Evolutionary conservation across 2,329 filamentous ascomycete species (phyloP).

Genomic region (Hymenoscyphus fraxineus): DNA sequence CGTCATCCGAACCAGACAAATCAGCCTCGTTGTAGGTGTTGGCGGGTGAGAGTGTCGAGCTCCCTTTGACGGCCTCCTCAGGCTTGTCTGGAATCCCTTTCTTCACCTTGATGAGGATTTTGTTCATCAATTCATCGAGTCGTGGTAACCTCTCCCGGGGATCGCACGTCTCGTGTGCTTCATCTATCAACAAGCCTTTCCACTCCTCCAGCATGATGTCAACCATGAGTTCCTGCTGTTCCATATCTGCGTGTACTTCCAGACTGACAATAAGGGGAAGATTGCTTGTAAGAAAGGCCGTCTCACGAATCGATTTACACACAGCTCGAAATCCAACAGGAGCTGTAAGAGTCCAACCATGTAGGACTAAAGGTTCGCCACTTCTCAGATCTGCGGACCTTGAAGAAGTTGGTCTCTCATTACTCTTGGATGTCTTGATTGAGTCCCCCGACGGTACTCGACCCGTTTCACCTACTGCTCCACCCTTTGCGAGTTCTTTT

Average conservation of each 20-base stretch:
- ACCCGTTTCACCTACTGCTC: slow-evolving; percentile 18
- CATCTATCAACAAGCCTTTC: slow-evolving; percentile 68
- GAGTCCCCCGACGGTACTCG: slow-evolving; percentile 14
- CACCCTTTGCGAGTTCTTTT: slow-evolving; percentile 18
- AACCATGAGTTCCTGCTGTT: slow-evolving; percentile 90
- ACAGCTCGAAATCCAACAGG: slow-evolving; percentile 86
- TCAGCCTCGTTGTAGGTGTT: slow-evolving; percentile 24
- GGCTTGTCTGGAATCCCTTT: slow-evolving; percentile 38
- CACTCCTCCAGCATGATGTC: slow-evolving; percentile 90
- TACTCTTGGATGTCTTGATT: slow-evolving; percentile 17
- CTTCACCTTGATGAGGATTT: slow-evolving; percentile 83
- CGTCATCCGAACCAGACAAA: slow-evolving; percentile 34
- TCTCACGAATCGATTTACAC: slow-evolving; percentile 72
- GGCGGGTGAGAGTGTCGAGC: slow-evolving; percentile 21
- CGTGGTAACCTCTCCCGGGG: slow-evolving; percentile 58
- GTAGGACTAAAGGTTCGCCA: slow-evolving; percentile 74
- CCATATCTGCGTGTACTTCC: slow-evolving; percentile 78
- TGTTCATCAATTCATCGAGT: slow-evolving; percentile 68
- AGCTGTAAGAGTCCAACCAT: slow-evolving; percentile 82
- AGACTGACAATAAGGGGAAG: slow-evolving; percentile 88
- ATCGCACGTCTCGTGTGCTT: slow-evolving; percentile 41
- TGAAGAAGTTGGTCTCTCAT: slow-evolving; percentile 26
- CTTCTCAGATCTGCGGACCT: slow-evolving; percentile 26
- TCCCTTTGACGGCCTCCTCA: slow-evolving; percentile 12
- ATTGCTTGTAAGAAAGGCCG: slow-evolving; percentile 71